These are phyloP conservation scores for Terfezia boudieri DNA, from an alignment of 495 filamentous ascomycete genomes.

Conservation along the genomic window DNA sequence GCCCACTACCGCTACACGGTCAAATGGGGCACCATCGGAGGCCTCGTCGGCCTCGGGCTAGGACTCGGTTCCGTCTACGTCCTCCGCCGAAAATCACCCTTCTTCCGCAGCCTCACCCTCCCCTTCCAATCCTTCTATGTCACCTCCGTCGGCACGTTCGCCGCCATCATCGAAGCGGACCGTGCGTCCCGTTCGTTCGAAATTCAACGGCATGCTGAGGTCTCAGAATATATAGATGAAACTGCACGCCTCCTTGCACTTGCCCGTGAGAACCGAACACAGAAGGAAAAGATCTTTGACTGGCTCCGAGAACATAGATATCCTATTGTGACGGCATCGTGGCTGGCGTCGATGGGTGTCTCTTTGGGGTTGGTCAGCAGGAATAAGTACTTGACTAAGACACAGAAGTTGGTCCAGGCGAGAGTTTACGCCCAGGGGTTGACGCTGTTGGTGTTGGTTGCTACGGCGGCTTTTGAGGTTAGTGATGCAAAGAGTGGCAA, in stretches of 20 bases:
- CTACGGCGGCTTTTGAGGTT: constrained; percentile 74
- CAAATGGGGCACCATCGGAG: constrained; percentile 48
- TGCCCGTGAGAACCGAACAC: constrained; percentile 27
- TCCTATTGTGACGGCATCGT: constrained; percentile 61
- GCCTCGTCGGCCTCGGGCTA: constrained; percentile 25
- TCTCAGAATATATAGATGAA: constrained; percentile 40
- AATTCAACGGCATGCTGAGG: constrained; percentile 29
- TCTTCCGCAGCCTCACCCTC: constrained; percentile 53
- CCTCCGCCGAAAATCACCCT: constrained; percentile 22
- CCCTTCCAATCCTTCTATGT: constrained; percentile 81
- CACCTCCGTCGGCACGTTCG: constrained; percentile 62
- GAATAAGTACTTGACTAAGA: constrained; percentile 47
- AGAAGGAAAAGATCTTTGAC: constrained; percentile 30
- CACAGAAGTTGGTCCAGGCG: constrained; percentile 92
- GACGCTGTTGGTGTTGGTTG: constrained; percentile 70
- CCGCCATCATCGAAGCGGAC: constrained; percentile 70
- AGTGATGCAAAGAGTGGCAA: constrained; percentile 52
- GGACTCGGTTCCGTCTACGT: constrained; percentile 21
- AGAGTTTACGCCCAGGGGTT: constrained; percentile 94
- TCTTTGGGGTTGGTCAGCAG: constrained; percentile 56
- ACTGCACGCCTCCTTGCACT: constrained; percentile 28
- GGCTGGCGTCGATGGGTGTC: constrained; percentile 62
- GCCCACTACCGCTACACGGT: constrained; percentile 42
- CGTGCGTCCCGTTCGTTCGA: constrained; percentile 55
- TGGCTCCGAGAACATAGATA: constrained; percentile 68